These are phyloP conservation scores for Apiosordaria backusii DNA, from an alignment of 495 filamentous ascomycete species.

Conservation along the genomic window DNA sequence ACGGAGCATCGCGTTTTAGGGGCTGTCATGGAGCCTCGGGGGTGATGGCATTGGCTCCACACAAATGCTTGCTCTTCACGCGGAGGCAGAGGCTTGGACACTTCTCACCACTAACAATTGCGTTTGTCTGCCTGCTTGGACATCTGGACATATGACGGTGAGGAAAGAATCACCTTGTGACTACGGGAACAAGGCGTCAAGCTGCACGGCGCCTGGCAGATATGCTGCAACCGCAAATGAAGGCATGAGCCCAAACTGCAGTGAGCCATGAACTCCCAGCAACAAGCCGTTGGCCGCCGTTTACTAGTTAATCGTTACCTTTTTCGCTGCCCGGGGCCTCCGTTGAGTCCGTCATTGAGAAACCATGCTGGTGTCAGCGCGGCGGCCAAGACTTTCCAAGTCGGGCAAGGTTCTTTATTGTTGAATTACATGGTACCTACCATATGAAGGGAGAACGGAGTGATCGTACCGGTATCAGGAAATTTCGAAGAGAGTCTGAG, in stretches of 20 bases:
- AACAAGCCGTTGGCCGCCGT: not conserved
- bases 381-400: slow-evolving; percentile 20
- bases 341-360: not conserved
- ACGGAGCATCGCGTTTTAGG: not conserved
- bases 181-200: not conserved
- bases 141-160: not conserved
- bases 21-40: slow-evolving; percentile 1
- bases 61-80: not conserved
- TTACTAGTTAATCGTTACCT: not conserved
- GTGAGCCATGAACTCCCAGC: not conserved
- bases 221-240: not conserved
- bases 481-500: not conserved
- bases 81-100: not conserved
- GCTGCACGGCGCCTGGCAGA: not conserved
- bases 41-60: not conserved
- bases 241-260: not conserved
- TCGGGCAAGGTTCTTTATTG: not conserved
- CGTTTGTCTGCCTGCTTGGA: slow-evolving; percentile 4
- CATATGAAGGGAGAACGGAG: not conserved
- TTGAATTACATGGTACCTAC: not conserved
- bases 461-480: not conserved
- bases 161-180: not conserved
- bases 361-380: slow-evolving; percentile 9
- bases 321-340: not conserved
- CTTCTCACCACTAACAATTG: not conserved